A percentile compares a stretch with the other conserved stretches of the same genome.
Conservation (phyloP, 208 protist species). For the Acanthamoeba sp. region DNA sequence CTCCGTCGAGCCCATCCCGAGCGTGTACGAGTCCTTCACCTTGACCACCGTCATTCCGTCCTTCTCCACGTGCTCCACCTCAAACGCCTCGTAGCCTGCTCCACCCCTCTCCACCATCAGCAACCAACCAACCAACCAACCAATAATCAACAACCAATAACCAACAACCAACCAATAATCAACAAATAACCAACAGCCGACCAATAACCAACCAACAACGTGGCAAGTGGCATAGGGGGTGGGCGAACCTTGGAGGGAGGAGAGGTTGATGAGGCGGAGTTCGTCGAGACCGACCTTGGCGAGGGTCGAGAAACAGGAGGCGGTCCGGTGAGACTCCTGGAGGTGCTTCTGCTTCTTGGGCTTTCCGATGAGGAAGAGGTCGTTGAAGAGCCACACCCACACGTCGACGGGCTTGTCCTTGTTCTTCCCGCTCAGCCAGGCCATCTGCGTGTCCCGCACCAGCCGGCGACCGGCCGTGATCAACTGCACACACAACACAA, state of each 20-base stretch:
- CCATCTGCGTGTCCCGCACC: conserved; percentile 20
- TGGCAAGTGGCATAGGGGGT: not conserved
- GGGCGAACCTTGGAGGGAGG: not conserved
- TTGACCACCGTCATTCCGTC: conserved; percentile 46
- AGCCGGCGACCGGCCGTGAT: not conserved
- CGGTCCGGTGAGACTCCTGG: not conserved
- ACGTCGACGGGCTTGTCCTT: conserved; percentile 42
- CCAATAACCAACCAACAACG: too few species aligned
- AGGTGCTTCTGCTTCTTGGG: conserved; percentile 52
- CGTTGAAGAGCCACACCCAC: conserved; percentile 53
- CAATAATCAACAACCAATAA: not conserved
- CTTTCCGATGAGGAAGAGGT: conserved; percentile 18
- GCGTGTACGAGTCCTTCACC: conserved; percentile 28
- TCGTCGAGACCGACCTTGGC: conserved; percentile 7
- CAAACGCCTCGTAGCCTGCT: conserved; percentile 3
- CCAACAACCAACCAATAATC: not conserved
- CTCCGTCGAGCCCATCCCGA: not conserved
- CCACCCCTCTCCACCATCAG: not conserved
- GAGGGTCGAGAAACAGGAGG: not conserved
- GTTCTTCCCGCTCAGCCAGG: conserved; percentile 47
- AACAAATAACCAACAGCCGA: too few species aligned
- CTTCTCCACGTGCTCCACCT: conserved; percentile 28
- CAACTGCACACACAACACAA: not conserved
- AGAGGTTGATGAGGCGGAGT: conserved; percentile 26
- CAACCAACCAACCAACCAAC: too few species aligned